Base-by-base conservation (phyloP, 2,329 filamentous ascomycete genomes). In the Thielaviopsis populi region DNA sequence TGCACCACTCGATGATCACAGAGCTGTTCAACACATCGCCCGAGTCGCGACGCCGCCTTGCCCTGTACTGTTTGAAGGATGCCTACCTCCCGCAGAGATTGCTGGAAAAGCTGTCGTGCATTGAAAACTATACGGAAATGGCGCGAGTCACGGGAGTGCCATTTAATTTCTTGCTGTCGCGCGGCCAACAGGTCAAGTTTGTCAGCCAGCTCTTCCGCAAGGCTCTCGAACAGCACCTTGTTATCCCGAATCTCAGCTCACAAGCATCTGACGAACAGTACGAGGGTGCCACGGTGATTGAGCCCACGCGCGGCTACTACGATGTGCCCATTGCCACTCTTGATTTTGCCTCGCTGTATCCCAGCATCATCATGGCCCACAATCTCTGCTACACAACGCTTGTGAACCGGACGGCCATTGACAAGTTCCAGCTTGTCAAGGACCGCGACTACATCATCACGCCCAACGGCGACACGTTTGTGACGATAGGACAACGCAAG, bases 41-140 rank as follows among this genome's bases (percentile, higher is more conserved):
- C 0, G 94, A 99, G 72, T 96, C 92, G 3, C 80, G 94, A 68
- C 84, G 95, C 70, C 86, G 94, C 75, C 77, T 99, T 59, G 94
- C 94, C 0, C 83, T 99, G 0, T 99, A 99, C 77, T 99, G 94
- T 75, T 75, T 99, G 68, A 99, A 99, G 75, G 95, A 99, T 76
- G 94, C 94, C 0, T 99, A 96, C 70, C 79, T 99, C 2, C 94
- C 94, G 0, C 91, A 97, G 71, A 79, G 95, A 66, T 75, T 99
- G 61, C 91, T 99, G 85, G 94, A 99, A 72, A 99, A 99, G 74
- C 79, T 99, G 30, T 97, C 95, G 72, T 97, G 94, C 75, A 79
- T 99, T n/a, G 88, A 96, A 75, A 99, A 99, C 73, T 97, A 97
- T 71, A 97, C 94, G 0, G 94, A 99, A 76, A 99, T 99, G 94